Evolutionary conservation across 148 eudicot genomes (phyloP).

Genomic region (Dianthus caryophyllus): DNA sequence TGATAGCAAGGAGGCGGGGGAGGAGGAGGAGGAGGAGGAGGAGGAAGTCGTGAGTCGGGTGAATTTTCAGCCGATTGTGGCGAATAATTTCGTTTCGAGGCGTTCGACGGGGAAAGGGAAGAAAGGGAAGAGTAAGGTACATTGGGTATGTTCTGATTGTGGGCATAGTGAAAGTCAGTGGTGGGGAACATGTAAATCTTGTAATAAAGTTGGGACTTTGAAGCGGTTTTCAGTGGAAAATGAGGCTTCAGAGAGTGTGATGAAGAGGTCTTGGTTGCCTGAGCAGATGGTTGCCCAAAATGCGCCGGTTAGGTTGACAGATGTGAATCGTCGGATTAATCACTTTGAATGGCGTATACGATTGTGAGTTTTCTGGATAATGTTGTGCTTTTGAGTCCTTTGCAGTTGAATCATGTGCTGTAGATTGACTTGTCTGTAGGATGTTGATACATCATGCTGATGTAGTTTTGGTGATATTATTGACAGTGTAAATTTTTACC

Average conservation of each 20-base stretch:
- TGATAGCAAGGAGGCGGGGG: too few species aligned
- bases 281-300: conserved; percentile 24
- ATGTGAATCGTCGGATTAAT: conserved; percentile 59
- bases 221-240: conserved; percentile 36
- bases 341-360: conserved; percentile 66
- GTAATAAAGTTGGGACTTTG: conserved; percentile 48
- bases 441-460: too few species aligned
- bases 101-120: conserved; percentile 27
- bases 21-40: neutral
- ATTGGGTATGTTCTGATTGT: conserved; percentile 68
- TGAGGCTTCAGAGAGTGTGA: conserved; percentile 50
- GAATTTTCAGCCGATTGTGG: too few species aligned
- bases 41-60: too few species aligned
- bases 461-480: too few species aligned
- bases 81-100: conserved; percentile 13
- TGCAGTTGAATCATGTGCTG: neutral
- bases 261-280: conserved; percentile 64
- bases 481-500: neutral
- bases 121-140: conserved; percentile 46
- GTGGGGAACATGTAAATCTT: conserved; percentile 77
- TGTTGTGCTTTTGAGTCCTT: too few species aligned
- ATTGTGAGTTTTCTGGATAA: conserved; percentile 50
- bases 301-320: conserved; percentile 60
- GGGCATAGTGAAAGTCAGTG: conserved; percentile 74
- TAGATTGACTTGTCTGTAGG: neutral